Evolutionary conservation across 331 rosid genomes (phyloP), one percentile per base, ranked within the genome.

Genomic region (Dryas integrifolia): DNA sequence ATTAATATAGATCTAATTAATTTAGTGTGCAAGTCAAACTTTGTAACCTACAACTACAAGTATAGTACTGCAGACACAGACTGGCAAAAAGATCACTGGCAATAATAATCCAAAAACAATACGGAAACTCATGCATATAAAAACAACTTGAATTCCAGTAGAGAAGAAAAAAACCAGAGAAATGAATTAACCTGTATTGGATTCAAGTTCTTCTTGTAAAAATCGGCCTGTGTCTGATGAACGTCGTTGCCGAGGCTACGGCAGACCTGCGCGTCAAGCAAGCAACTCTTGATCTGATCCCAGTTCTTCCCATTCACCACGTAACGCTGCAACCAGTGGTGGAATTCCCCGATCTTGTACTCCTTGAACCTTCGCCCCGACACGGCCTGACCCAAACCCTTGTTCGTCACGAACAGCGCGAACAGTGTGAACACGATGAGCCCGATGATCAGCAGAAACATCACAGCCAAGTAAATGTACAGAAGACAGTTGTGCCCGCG

Each of bases 261-360:
- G 24, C 98, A 93, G n/a, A 93, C 78, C 14, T 53, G 72, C 0
- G 94, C 84, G 30, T 89, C 94, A 24, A 85, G 38, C 72, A 93
- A 44, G 47, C 98, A 93, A 55, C 97, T 93, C 79, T 83, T 80
- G 21, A 93, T 84, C 49, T 79, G 83, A 3, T 65, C 78, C 98
- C 98, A 93, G 60, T 93, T 87, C 43, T 79, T 38, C 16, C 77
- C 74, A 9, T 93, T 93, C 5, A 83, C 79, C 0, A 93, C 98
- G 7, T 91, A 90, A 0, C 53, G 82, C 76, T 89, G 98, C 57
- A 91, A 46, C 96, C 92, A 90, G 65, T 89, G 84, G 0, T 96
- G 88, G 88, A 83, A 93, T 65, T 93, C 94, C 0, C 79, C 75
- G 0, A 87, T 80, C 4, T 73, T 82, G 59, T 87, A 86, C 80